phyloP scores from a whole-genome alignment of 78 protist species.

The Tieghemostelium lacteum region DNA sequence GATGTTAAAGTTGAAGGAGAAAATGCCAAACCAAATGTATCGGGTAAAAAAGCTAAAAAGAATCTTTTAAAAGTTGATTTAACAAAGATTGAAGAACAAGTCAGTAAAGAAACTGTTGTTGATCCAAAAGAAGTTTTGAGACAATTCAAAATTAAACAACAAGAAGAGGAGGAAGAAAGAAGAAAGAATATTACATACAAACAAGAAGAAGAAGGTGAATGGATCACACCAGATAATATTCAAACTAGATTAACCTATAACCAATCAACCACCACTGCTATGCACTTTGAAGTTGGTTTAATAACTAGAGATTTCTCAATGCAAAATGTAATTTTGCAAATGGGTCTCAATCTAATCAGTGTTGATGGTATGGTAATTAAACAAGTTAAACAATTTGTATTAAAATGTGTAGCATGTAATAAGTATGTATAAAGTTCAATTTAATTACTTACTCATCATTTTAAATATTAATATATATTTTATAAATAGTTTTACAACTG shows the following conservation, averaged over 20 bases:
- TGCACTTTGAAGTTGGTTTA: conserved; percentile 66
- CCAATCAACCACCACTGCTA: background rate
- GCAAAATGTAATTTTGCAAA: conserved; percentile 92
- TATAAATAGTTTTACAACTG: conserved; percentile 25
- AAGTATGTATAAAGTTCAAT: conserved; percentile 30
- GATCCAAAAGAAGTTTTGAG: conserved; percentile 33
- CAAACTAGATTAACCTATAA: background rate
- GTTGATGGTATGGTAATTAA: conserved; percentile 85
- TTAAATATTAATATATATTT: background rate
- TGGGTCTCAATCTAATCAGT: conserved; percentile 81
- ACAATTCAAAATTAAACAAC: conserved; percentile 21
- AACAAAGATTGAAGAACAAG: conserved; percentile 17
- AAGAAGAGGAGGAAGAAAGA: conserved; percentile 69
- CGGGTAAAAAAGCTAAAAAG: background rate
- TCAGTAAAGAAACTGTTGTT: background rate
- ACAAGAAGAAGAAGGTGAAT: conserved; percentile 84
- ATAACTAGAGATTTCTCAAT: conserved; percentile 92
- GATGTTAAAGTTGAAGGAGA: background rate
- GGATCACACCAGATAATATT: conserved; percentile 92
- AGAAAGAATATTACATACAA: background rate
- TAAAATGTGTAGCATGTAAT: conserved; percentile 91
- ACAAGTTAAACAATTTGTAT: conserved; percentile 83
- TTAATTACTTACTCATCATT: background rate
- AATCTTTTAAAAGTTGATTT: conserved; percentile 31
- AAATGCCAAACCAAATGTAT: background rate